These are phyloP conservation scores for Cordia subcordata DNA, from an alignment of 257 asterid species.

Conservation along the genomic window DNA sequence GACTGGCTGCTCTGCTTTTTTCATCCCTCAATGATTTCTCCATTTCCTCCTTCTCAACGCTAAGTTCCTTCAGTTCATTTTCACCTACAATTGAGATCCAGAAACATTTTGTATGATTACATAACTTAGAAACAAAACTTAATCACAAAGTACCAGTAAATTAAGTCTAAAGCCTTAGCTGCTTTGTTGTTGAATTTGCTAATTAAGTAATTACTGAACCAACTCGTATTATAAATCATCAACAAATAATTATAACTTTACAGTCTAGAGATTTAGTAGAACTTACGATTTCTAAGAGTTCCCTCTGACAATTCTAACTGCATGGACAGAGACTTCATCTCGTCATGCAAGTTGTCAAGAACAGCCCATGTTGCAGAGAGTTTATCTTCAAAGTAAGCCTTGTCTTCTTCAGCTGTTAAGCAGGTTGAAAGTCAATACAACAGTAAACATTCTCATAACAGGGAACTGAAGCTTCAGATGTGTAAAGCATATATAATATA, in stretches of 20 bases:
- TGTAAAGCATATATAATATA: conserved; percentile 19
- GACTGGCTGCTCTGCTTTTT: conserved; percentile 39
- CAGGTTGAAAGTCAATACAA: conserved; percentile 21
- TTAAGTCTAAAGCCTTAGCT: background rate
- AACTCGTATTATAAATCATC: background rate
- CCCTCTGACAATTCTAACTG: conserved; percentile 72
- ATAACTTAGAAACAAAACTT: background rate
- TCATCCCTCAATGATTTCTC: conserved; percentile 56
- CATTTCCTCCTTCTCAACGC: conserved; percentile 47
- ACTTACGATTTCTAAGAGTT: conserved; percentile 69
- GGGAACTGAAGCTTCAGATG: conserved; percentile 5
- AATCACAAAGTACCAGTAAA: background rate
- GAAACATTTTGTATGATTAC: conserved; percentile 16
- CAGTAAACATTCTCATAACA: conserved; percentile 6
- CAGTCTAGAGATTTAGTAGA: conserved; percentile 7
- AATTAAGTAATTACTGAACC: too few relatives aligned
- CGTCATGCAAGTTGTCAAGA: conserved; percentile 63
- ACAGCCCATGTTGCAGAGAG: conserved; percentile 65
- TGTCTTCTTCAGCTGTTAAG: conserved; percentile 82
- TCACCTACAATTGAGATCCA: conserved; percentile 53
- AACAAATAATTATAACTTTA: conserved; percentile 5
- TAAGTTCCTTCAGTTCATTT: conserved; percentile 65
- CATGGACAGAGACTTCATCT: conserved; percentile 54
- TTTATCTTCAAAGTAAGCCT: conserved; percentile 62
- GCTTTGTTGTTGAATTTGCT: background rate